phyloP scores from a whole-genome alignment of 768 basidiomycete genomes.

The Sistotremastrum niveocremeum region DNA sequence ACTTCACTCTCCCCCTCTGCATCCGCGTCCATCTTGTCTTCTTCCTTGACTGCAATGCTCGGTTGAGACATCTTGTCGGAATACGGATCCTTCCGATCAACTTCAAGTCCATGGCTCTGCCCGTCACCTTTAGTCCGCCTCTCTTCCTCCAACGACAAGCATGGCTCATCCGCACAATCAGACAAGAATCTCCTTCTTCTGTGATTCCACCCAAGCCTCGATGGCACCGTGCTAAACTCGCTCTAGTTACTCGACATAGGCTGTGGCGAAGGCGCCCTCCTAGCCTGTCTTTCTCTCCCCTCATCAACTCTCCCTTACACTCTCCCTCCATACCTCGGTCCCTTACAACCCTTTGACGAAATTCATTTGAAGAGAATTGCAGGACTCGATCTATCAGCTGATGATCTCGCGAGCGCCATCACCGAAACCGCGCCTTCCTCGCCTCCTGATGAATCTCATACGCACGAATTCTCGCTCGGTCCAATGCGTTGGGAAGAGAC shows the following conservation, averaged over 20 bases:
- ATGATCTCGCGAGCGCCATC: slow-evolving; percentile 42
- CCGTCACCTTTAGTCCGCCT: slow-evolving; percentile 54
- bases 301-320: slow-evolving; percentile 51
- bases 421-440: slow-evolving; percentile 31
- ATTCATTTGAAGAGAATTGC: slow-evolving; percentile 42
- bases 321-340: slow-evolving; percentile 17
- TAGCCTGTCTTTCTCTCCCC: slow-evolving; percentile 57
- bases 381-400: slow-evolving; percentile 52
- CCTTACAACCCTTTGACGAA: slow-evolving; percentile 17
- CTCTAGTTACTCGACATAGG: slow-evolving; percentile 67
- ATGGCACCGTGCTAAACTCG: neutral
- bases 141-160: slow-evolving; percentile 54
- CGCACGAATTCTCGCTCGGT: slow-evolving; percentile 5
- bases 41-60: too few relatives aligned
- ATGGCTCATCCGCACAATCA: slow-evolving; percentile 53
- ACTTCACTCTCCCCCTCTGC: too few relatives aligned
- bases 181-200: slow-evolving; percentile 40
- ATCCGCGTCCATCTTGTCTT: too few relatives aligned
- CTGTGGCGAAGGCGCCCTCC: slow-evolving; percentile 70
- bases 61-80: too few relatives aligned
- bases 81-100: too few relatives aligned
- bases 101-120: too few relatives aligned
- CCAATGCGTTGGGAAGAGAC: slow-evolving; percentile 54
- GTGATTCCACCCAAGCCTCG: slow-evolving; percentile 20
- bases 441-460: slow-evolving; percentile 5